Base-by-base conservation (phyloP, 441 rosid genomes). In the Pelargonium fulgidum region DNA sequence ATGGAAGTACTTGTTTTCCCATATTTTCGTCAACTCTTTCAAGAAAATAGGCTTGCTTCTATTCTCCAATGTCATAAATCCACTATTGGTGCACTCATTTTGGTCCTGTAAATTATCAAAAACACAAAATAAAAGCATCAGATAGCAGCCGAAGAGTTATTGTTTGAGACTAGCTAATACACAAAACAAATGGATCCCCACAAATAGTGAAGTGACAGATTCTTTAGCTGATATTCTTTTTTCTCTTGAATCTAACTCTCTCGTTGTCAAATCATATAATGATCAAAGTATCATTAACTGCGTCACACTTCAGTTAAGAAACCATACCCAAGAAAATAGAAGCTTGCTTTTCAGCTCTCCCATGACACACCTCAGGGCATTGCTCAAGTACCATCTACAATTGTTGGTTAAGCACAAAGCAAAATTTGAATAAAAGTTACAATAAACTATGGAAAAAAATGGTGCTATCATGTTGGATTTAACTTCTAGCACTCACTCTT, bases 241-340 rank as follows among this genome's bases (percentile, higher is more conserved):
- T 29, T 22, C 24, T 22, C 24, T 22, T 22, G 24, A 22, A 22
- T 22, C 24, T 22, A 22, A 22, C n/a, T n/a, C 24, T 22, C 1
- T 22, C 24, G 24, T 22, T 22, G 1, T 22, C 24, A 1, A 22
- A 22, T 22, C 24, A 29, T 29, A 29, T 29, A 29, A 29, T 29
- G 33, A 3, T 29, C 3, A 29, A 3, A 29, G 1, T 29, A 29
- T 29, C 33, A 3, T 29, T 2, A 2, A 29, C 4, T 1, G 33
- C 1, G 33, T 29, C 33, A 3, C 33, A 29, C 3, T 0, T 29
- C 3, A 29, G 33, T 29, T 29, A 29, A 29, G 33, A 29, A 29
- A 29, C 1, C 70, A 44, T 67, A 82, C 84, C 86, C 85, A 81
- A 0, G 70, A 71, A 64, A 84, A 79, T 7, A 83, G 50, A 2